phyloP scores from a whole-genome alignment of 2,329 filamentous ascomycete genomes.

The Botryotinia globosa region DNA sequence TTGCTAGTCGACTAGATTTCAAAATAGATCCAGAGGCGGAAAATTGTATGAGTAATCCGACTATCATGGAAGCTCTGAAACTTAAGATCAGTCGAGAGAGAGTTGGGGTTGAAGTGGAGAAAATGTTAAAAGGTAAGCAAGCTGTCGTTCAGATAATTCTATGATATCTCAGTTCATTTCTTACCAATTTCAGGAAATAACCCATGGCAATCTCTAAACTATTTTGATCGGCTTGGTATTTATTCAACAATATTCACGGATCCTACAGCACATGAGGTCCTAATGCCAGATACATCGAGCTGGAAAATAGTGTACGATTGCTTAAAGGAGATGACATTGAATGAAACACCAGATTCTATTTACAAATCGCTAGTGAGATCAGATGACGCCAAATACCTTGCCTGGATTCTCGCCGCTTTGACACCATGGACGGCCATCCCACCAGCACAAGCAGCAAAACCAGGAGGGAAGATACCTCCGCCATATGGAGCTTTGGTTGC shows the following conservation, averaged over 20 bases:
- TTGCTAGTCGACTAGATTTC: conserved; percentile 82
- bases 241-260: conserved; percentile 74
- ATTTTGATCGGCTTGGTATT: conserved; percentile 64
- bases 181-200: conserved; percentile 48
- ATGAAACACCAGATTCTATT: conserved; percentile 47
- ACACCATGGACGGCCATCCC: conserved; percentile 65
- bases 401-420: conserved; percentile 74
- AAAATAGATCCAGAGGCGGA: conserved; percentile 68
- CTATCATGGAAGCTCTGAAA: conserved; percentile 75
- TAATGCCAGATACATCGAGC: conserved; percentile 54
- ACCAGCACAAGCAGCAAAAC: conserved; percentile 41
- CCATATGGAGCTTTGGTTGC: conserved; percentile 63
- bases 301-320: conserved; percentile 65
- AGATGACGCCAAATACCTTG: conserved; percentile 63
- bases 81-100: conserved; percentile 90
- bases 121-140: conserved; percentile 74
- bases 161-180: conserved; percentile 10
- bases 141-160: neutral
- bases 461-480: conserved; percentile 49
- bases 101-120: conserved; percentile 82
- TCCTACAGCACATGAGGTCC: conserved; percentile 52
- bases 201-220: conserved; percentile 58
- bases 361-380: conserved; percentile 57
- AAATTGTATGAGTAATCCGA: conserved; percentile 70
- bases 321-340: conserved; percentile 51